These are phyloP conservation scores for Coemansia sp. DNA, from an alignment of 192 early-diverging fungal species.

Conservation along the genomic window DNA sequence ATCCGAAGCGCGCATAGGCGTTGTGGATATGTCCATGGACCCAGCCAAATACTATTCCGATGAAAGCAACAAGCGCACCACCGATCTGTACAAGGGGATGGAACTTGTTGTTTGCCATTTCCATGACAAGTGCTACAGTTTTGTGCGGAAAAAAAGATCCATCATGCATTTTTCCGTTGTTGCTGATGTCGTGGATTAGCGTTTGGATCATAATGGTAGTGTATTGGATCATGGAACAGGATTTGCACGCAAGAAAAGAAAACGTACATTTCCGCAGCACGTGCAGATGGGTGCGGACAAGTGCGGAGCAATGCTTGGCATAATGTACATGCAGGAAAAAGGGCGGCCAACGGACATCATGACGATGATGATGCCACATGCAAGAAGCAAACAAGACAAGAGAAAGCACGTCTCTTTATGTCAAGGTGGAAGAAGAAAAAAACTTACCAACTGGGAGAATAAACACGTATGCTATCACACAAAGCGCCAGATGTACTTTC, in stretches of 20 bases:
- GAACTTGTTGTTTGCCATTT: conserved; percentile 51
- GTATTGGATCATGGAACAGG: too few relatives aligned
- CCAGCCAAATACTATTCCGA: conserved; percentile 64
- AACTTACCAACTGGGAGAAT: conserved; percentile 49
- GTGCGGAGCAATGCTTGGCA: conserved; percentile 2
- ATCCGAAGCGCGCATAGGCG: conserved; percentile 60
- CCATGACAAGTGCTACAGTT: conserved; percentile 56
- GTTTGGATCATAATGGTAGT: too few relatives aligned
- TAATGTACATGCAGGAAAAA: not conserved
- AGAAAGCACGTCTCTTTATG: not conserved
- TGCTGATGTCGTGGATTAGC: too few relatives aligned
- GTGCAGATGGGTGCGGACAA: not conserved
- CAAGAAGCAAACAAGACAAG: not conserved
- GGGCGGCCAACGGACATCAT: not conserved
- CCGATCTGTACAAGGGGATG: conserved; percentile 58
- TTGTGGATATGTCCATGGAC: conserved; percentile 55
- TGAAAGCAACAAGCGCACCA: conserved; percentile 46
- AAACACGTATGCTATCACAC: conserved; percentile 29
- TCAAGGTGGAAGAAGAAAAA: not conserved
- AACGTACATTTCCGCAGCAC: too few relatives aligned
- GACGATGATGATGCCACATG: not conserved
- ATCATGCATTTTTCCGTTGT: too few relatives aligned
- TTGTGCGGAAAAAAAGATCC: not conserved
- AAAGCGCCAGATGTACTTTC: conserved; percentile 34
- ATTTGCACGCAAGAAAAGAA: too few relatives aligned